phyloP scores from a whole-genome alignment of 352 stramenopile genomes.

The Phytophthora pini region DNA sequence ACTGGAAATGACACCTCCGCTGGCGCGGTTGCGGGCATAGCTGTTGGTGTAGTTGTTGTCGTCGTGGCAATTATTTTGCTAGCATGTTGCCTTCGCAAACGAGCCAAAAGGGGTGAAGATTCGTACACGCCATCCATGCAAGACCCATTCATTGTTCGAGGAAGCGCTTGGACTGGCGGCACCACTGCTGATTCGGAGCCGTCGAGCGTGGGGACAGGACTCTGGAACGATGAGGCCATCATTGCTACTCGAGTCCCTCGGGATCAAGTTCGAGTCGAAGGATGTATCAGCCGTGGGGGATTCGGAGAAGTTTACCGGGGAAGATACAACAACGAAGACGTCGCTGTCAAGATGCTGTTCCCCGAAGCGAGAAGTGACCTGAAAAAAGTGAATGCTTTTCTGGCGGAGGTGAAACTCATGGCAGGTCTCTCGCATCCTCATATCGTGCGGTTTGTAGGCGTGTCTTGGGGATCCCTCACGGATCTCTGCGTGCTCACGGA shows the following conservation, averaged over 20 bases:
- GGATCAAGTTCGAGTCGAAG: no score
- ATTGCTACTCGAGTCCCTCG: no score
- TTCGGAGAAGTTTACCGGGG: constrained; percentile 52
- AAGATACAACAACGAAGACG: constrained; percentile 38
- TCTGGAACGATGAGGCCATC: no score
- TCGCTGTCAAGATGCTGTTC: constrained; percentile 55
- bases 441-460: constrained; percentile 31
- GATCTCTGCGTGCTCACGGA: constrained; percentile 46
- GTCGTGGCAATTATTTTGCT: not conserved
- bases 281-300: not conserved
- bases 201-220: no score
- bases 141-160: no score
- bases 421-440: constrained; percentile 46
- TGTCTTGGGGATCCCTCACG: constrained; percentile 37
- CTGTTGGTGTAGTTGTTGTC: no score
- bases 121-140: no score
- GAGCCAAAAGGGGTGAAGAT: not conserved
- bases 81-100: constrained; percentile 2
- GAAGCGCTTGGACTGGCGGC: no score
- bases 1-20: not conserved
- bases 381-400: constrained; percentile 47
- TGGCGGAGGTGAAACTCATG: constrained; percentile 52
- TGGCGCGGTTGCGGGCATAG: not conserved
- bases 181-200: no score
- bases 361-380: constrained; percentile 27